Base-by-base conservation (phyloP, 116 monocot species). In the Cymodocea nodosa region DNA sequence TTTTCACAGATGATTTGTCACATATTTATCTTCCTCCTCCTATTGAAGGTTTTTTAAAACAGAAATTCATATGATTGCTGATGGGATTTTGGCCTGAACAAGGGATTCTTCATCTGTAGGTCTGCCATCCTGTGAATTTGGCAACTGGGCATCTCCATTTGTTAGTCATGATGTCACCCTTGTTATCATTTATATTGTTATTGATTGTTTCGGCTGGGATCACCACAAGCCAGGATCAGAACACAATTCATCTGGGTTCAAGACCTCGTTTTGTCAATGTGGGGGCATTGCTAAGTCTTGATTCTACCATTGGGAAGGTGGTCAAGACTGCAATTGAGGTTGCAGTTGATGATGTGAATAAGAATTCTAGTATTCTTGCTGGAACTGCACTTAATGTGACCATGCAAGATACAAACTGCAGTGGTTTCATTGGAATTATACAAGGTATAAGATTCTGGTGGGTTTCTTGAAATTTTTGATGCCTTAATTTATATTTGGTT, bases 311-410 rank as follows among this genome's bases (percentile, higher is more conserved):
- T 20, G 89, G 93, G 39, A 86, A 69, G 72, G 85, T 49, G 2
- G 84, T 78, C 24, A 80, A 68, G 73, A 30, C 72, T 4, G 93
- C 93, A 11, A 86, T 89, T 40, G 68, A 81, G 67, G 76, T 80
- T 19, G 89, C 93, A 0, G 82, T 86, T 16, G 80, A 73, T 8
- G 86, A 94, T 73, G 93, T 94, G 50, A 94, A 89, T 67, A 62
- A 25, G 15, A 68, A 93, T 53, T 49, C 86, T 8, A 78, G 70
- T 25, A 57, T 94, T 71, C 86, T 94, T 15, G n/a, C 67, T 2
- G 80, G 86, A 37, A 83, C 93, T 0, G 71, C 34, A 59, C 52
- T 94, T 58, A 78, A 80, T 35, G 13, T 82, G 13, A 50, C 86
- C 19, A 23, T 15, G 50, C 80, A 81, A 60, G 84, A 94, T 56